Base-by-base conservation (phyloP, 805 yeast genomes). In the Wickerhamiella shivajii region DNA sequence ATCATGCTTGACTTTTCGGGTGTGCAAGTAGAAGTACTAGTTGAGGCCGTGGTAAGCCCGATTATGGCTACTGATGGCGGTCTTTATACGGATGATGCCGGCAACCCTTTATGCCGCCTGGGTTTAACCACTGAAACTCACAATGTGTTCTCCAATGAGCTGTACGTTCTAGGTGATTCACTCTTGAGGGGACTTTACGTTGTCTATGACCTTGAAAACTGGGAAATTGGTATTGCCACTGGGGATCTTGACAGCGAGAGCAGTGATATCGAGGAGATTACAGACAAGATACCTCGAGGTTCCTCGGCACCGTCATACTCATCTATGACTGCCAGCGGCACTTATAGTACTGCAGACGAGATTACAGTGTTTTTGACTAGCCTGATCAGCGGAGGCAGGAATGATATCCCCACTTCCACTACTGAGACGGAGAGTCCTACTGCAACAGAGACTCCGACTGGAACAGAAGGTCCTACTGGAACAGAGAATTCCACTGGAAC, bases 171-270 rank as follows among this genome's bases (percentile, higher is more conserved):
- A 26, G 85, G 85, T 15, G 81, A 73, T 49, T 62, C 66, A 34
- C 66, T 76, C 49, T 56, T 77, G 38, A 61, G 77, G 38, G 62
- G 66, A 24, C 74, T 74, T 5, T 77, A 77, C 48, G 64, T 69
- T 14, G 79, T 74, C 11, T 72, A 67, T 52, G 77, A 77, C 47
- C 55, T 75, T 34, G 80, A 74, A 22, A 64, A 63, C 42, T 52
- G 52, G 29, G 56, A 65, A 44, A 57, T 74, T 19, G 71, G 76
- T 1, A 44, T 77, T 36, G 81, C 75, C n/a, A 17, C 29, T 6
- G 27, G 31, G 12, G 6, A 14, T 16, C 7, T 24, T 17, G 13
- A 29, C 16, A n/a, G 7, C 34, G 18, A 21, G 3, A 24, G 18
- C 19, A n/a, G n/a, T n/a, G 18, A 24, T 5, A 20, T 36, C 5